Base-by-base conservation (phyloP, 495 filamentous ascomycete species). In the Filosporella fistucella region DNA sequence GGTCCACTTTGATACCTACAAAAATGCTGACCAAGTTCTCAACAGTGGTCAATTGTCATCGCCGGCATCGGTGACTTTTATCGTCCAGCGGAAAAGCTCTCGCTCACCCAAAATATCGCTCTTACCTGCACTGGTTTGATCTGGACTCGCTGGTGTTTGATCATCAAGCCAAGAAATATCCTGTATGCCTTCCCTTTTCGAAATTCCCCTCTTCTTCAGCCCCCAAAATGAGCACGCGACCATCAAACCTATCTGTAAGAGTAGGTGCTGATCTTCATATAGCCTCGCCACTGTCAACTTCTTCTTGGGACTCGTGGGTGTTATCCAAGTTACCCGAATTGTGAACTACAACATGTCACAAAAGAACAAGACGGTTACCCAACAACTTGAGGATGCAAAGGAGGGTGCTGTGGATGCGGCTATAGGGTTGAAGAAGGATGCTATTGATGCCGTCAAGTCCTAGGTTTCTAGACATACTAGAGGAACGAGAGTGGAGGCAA, bases 91-190 rank as follows among this genome's bases (percentile, higher is more conserved):
- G 86, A 91, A 63, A 85, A 84, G 63, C 88, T 98, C 51, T 96
- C 91, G 25, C 71, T 96, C 14, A 89, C 86, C 13, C 91, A 96
- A 69, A 98, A 97, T 70, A 67, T 67, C 36, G 93, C 93, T 21
- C 78, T 98, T 32, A 89, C 81, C 52, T 76, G 78, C 43, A 98
- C 93, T n/a, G 93, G 93, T 43, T 65, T 80, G 33, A 98, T 98
- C 74, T 98, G 93, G 93, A 98, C 93, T 22, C 80, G 93, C 26
- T 98, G 93, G 93, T 98, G 93, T 74, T 75, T 96, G 65, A 85
- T 98, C 62, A 98, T 98, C 70, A 90, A 82, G 64, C 93, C 93
- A 49, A 78, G 78, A 63, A 98, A 98, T 72, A 71, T 85, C 51
- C 82, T 95, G 88, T 91, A 70, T 28, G 84, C 67, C n/a, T 42